Evolutionary conservation across 495 filamentous ascomycete genomes (phyloP).

Genomic region (Podospora bellae-mahoneyi): DNA sequence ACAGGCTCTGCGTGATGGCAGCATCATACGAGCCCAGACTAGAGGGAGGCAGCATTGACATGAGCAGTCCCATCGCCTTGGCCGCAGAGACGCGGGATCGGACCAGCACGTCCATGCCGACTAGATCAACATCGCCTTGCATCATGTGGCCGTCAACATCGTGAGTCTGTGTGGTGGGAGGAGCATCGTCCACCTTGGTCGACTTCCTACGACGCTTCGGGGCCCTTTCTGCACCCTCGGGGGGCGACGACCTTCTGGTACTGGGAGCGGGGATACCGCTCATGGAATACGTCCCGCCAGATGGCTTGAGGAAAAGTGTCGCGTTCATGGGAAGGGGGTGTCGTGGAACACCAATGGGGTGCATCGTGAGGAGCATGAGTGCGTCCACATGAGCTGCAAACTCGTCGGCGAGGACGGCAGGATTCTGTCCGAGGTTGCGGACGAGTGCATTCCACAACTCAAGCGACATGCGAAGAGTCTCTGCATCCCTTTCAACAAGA

Average conservation of each 20-base stretch:
- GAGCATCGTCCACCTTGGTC: slow-evolving; percentile 72
- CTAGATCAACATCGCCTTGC: slow-evolving; percentile 90
- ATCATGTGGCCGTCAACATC: slow-evolving; percentile 99
- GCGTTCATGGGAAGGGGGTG: slow-evolving; percentile 88
- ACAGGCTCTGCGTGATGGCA: slow-evolving; percentile 59
- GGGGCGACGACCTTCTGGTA: slow-evolving; percentile 60
- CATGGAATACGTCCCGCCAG: slow-evolving; percentile 73
- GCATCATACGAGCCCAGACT: slow-evolving; percentile 51
- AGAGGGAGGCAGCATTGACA: slow-evolving; percentile 56
- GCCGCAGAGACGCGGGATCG: slow-evolving; percentile 85
- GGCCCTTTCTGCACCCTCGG: slow-evolving; percentile 43
- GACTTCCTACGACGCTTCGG: slow-evolving; percentile 76
- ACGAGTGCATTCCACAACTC: slow-evolving; percentile 83
- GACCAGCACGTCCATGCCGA: slow-evolving; percentile 81
- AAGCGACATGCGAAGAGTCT: slow-evolving; percentile 68
- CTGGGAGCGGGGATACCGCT: slow-evolving; percentile 43
- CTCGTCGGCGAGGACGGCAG: slow-evolving; percentile 57
- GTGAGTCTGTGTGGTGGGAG: slow-evolving; percentile 61
- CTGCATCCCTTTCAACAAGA: slow-evolving; percentile 84
- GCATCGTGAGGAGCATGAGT: slow-evolving; percentile 73
- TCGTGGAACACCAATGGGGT: slow-evolving; percentile 85
- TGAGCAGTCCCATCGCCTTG: slow-evolving; percentile 73
- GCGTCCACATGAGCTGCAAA: slow-evolving; percentile 69
- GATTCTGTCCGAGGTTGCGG: slow-evolving; percentile 57
- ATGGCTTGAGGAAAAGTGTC: slow-evolving; percentile 85